phyloP scores from a whole-genome alignment of 768 basidiomycete species.

The Brasilioporus rufonigricans region DNA sequence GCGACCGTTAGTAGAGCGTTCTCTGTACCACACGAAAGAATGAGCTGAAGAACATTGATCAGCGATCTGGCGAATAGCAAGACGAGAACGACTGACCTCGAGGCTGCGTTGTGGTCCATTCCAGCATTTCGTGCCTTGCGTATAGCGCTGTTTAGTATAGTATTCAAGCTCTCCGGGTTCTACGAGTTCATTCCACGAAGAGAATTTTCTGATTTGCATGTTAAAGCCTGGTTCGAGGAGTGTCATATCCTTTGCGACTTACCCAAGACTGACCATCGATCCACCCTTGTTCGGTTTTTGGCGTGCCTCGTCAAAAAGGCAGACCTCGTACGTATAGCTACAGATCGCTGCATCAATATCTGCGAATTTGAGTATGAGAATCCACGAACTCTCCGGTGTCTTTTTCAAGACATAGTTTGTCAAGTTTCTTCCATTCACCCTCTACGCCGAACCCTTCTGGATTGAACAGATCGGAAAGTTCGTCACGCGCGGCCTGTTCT shows the following conservation, averaged over 20 bases:
- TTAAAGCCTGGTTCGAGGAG: neutral
- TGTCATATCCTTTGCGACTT: slow-evolving; percentile 24
- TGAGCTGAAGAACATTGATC: slow-evolving; percentile 47
- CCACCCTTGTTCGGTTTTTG: slow-evolving; percentile 89
- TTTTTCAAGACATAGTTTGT: slow-evolving; percentile 74
- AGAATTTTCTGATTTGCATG: slow-evolving; percentile 54
- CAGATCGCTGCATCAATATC: slow-evolving; percentile 6
- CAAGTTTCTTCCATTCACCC: slow-evolving; percentile 97
- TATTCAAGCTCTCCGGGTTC: slow-evolving; percentile 64
- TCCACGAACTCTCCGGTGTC: slow-evolving; percentile 84
- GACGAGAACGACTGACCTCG: slow-evolving; percentile 45
- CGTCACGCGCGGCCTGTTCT: slow-evolving; percentile 51
- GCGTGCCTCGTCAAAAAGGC: slow-evolving; percentile 83
- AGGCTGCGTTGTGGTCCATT: slow-evolving; percentile 91
- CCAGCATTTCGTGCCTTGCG: slow-evolving; percentile 88
- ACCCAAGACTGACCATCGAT: slow-evolving; percentile 80
- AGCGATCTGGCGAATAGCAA: neutral
- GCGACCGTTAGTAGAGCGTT: slow-evolving; percentile 74
- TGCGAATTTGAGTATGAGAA: too few species aligned
- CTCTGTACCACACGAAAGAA: slow-evolving; percentile 81
- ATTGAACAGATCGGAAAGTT: slow-evolving; percentile 65
- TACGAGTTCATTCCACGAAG: slow-evolving; percentile 70
- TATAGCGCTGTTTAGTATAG: slow-evolving; percentile 82
- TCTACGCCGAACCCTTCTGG: slow-evolving; percentile 65
- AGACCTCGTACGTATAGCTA: slow-evolving; percentile 94